Base-by-base conservation (phyloP, 805 yeast species). In the Lipomyces spencermartinsiae region DNA sequence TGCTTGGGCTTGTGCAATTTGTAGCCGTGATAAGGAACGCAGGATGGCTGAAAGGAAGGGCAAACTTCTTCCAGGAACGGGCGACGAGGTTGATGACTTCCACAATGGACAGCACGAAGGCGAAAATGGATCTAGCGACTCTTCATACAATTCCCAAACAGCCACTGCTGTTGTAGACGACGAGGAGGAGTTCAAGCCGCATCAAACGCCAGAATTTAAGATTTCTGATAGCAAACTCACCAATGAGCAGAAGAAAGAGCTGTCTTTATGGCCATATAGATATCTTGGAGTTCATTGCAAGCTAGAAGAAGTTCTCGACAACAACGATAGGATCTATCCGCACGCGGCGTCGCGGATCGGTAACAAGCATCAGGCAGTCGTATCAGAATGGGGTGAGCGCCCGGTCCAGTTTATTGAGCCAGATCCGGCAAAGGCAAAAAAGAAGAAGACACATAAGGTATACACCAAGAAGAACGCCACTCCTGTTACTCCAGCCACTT, bases 1-100 rank as follows among this genome's bases (percentile, higher is more conserved):
- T 76, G 91, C 92, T 8, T 93, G 97, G 97, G 85, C 92, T 33
- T 93, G 98, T 81, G 93, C 91, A 35, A 76, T 81, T 4, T 93
- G 98, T 79, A 83, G 89, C n/a, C 85, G 86, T 72, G 83, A 81
- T 39, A 84, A 85, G 62, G 89, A 87, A 68, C 77, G 78, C n/a
- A 79, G 80, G 68, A 63, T 82, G 68, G 71, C 71, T 35, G 80
- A 75, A 58, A 78, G 77, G 56, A 76, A 81, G 63, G 83, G 83
- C 25, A 49, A 51, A 29, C 57, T 69, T 62, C 61, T 64, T 29
- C 69, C 69, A 2, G 71, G 63, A 19, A 54, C 66, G 7, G 64
- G 62, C 53, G 71, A 67, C 19, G 37, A 59, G 12, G 31, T 34
- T 12, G 65, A 64, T 29, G n/a, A 53, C n/a, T 31, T 53, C 14